Evolutionary conservation across 2,329 filamentous ascomycete species (phyloP), one percentile per base, ranked within the genome.

Genomic region (Ascomycota sp.): DNA sequence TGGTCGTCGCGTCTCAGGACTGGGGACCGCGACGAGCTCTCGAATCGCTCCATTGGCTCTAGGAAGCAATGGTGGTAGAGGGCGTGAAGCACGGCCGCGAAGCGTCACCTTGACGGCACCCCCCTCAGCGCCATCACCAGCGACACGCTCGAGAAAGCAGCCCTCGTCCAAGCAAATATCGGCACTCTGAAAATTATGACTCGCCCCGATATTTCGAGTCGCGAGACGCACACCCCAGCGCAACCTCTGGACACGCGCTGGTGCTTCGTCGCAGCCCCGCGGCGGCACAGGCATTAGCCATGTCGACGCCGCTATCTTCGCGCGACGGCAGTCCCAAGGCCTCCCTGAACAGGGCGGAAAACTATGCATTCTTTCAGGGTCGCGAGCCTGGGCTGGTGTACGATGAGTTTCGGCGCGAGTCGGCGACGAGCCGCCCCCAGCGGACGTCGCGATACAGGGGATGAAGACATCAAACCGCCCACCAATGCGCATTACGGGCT

Each of bases 311-410:
- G 2, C 25, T 21, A 3, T 25, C 28, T 3, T 30, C 32, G 17
- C 32, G 32, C n/a, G 32, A 33, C 5, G 10, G 21, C 19, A 30
- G 32, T 22, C 28, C 32, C 13, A 24, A 27, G 25, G 25, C 20
- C 7, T 12, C 28, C 7, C 25, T 27, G 10, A 38, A 20, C 15
- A 36, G 46, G 10, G 42, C 43, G 15, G 43, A 46, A 7, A 42
- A 45, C 3, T 47, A 47, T 25, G 37, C 44, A 9, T 39, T 39
- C 24, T 42, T 44, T 15, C 46, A 48, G 27, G 36, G 41, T 6
- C 40, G 44, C 4, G 38, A 34, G 6, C 25, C 38, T 8, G 40
- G 41, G 0, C 29, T 36, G 20, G 38, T 35, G 9, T 45, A 44
- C 22, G 41, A 43, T 12, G 44, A 44, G 21, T 40, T 38, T 23